Base-by-base conservation (phyloP, 2,329 filamentous ascomycete species). In the Aspergillus glaucus region DNA sequence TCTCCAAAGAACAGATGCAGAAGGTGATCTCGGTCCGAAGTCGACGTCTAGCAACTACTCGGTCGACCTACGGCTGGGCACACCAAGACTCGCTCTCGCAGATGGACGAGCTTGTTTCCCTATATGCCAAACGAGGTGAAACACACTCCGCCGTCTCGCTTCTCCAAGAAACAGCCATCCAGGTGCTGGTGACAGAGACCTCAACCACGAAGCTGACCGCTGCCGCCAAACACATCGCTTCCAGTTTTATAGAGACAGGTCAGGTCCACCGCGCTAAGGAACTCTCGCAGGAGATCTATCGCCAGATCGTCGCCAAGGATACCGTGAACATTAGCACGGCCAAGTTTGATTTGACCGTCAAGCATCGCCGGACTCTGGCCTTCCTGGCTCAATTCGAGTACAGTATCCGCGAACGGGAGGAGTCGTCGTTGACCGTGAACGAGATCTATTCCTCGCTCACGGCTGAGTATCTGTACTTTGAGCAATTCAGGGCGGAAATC, bases 381-480 rank as follows among this genome's bases (percentile, higher is more conserved):
- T 76, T 75, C 63, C 56, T 76, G 17, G 74, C 74, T 15, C 70
- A 74, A 47, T 59, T 76, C 1, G 70, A 76, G 55, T 68, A 74
- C 53, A 67, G 59, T 43, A 59, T 71, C 14, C 61, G 57, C 28
- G 55, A 63, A 34, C 59, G 34, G 17, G 44, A 49, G 5, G 26
- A 51, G 42, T 45, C 53, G 37, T 61, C 60, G 2, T 53, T 59
- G 43, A 67, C 67, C 4, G 54, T 75, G 10, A 71, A 66, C 12
- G 71, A 74, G 45, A 70, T 71, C 40, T 65, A 75, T 45, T 67
- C 73, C 4, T 63, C 71, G 32, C 58, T 76, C 44, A 72, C 71
- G 19, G 71, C 73, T 0, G 68, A 75, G 52, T 65, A 67, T 47
- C 56, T 68, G 8, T 70, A 71, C 60, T 71, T 69, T 40, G 64